Conservation (phyloP, 139 green algal species). For the Chlorella sp. region DNA sequence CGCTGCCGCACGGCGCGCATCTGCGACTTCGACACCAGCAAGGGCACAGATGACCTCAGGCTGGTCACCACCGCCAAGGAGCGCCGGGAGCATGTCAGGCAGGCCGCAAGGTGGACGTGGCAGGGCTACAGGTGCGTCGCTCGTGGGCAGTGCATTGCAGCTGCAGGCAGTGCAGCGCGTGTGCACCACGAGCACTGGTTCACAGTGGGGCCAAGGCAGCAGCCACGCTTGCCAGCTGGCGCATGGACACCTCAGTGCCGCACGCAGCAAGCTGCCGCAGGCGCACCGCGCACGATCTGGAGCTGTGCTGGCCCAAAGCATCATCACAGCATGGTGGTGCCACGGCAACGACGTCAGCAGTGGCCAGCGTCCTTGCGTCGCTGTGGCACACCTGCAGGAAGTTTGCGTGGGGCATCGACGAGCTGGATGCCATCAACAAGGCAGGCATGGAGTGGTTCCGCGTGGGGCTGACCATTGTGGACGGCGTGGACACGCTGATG, state of each 20-base stretch:
- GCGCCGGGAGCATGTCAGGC: neutral
- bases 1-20: neutral
- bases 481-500: constrained; percentile 76
- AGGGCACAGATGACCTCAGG: neutral
- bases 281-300: too few species aligned
- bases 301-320: too few species aligned
- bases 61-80: neutral
- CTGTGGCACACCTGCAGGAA: constrained; percentile 37
- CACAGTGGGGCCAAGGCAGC: too few species aligned
- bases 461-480: constrained; percentile 70
- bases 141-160: neutral
- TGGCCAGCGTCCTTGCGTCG: too few species aligned
- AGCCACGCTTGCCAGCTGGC: too few species aligned
- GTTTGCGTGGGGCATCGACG: constrained; percentile 73
- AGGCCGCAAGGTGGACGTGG: constrained; percentile 57
- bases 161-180: neutral
- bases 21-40: neutral
- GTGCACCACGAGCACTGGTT: too few species aligned
- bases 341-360: too few species aligned
- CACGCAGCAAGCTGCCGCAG: too few species aligned
- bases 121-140: constrained; percentile 55
- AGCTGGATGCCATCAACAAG: constrained; percentile 43
- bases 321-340: too few species aligned
- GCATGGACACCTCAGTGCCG: too few species aligned
- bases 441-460: constrained; percentile 46